phyloP scores from a whole-genome alignment of 768 basidiomycete species.

The Mycena albidolilacea region DNA sequence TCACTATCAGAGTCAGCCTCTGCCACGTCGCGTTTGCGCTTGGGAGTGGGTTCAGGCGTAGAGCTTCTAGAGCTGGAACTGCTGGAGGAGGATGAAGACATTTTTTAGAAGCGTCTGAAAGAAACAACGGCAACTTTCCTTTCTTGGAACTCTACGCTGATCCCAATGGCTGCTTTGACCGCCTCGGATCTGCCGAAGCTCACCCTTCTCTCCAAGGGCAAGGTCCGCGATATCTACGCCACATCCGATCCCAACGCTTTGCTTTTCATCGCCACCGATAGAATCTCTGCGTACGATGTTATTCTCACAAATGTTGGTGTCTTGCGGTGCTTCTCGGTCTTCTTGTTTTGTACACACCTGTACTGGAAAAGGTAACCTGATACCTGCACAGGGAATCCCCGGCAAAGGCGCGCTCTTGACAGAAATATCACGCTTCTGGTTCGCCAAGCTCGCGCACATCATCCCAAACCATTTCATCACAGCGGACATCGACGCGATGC shows the following conservation, averaged over 20 bases:
- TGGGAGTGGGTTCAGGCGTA: constrained; percentile 42
- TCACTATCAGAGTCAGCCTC: constrained; percentile 35
- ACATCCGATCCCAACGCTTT: constrained; percentile 80
- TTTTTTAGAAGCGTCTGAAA: constrained; percentile 35
- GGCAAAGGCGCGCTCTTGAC: constrained; percentile 94
- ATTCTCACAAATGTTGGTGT: constrained; percentile 90
- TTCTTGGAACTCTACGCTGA: neutral
- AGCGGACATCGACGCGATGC: constrained; percentile 84
- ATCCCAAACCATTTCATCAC: constrained; percentile 94
- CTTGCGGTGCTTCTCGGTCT: neutral
- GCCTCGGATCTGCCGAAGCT: constrained; percentile 73
- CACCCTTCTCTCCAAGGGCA: constrained; percentile 86
- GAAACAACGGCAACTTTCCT: constrained; percentile 13
- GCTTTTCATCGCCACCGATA: constrained; percentile 94
- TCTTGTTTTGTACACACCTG: too few relatives aligned
- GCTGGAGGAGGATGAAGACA: constrained; percentile 53
- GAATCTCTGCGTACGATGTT: constrained; percentile 98
- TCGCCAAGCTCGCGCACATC: constrained; percentile 81
- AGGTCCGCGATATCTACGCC: constrained; percentile 96
- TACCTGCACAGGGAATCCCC: constrained; percentile 85
- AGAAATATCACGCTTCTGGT: constrained; percentile 96
- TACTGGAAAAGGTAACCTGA: neutral
- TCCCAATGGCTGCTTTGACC: constrained; percentile 9
- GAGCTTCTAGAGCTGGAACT: constrained; percentile 48
- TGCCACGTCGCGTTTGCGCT: constrained; percentile 50